Conservation (phyloP, 257 asterid species). For the Avicennia marina region DNA sequence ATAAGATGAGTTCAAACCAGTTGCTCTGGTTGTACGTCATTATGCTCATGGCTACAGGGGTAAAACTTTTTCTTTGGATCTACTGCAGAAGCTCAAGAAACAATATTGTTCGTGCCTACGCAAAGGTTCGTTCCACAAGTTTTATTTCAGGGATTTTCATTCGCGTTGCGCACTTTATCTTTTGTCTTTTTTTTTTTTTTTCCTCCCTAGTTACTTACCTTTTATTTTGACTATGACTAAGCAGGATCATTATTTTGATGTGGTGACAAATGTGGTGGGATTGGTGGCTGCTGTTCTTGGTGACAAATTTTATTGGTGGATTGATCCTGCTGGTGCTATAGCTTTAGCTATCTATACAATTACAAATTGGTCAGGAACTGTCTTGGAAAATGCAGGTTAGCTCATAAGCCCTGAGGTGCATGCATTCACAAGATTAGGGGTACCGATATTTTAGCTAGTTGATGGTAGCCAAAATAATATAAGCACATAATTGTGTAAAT, state of each 20-base stretch:
- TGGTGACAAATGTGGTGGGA: slow-evolving; percentile 81
- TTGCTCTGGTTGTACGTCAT: slow-evolving; percentile 66
- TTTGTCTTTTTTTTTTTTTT: no score
- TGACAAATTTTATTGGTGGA: slow-evolving; percentile 81
- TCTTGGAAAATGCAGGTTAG: slow-evolving; percentile 96
- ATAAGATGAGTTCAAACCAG: slow-evolving; percentile 52
- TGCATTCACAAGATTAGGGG: no score
- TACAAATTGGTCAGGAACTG: slow-evolving; percentile 78
- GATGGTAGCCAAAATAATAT: no score
- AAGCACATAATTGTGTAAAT: no score
- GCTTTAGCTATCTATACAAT: slow-evolving; percentile 82
- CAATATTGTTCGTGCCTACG: slow-evolving; percentile 89
- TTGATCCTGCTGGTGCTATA: slow-evolving; percentile 85
- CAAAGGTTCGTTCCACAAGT: slow-evolving; percentile 42
- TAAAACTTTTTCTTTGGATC: slow-evolving; percentile 81
- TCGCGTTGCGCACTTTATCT: no score
- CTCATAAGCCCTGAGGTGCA: no score
- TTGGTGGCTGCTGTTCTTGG: slow-evolving; percentile 83
- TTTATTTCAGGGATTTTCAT: no score
- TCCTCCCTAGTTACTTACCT: not conserved
- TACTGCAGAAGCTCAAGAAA: slow-evolving; percentile 86
- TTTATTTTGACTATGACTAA: no score
- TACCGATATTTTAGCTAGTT: no score
- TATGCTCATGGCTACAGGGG: slow-evolving; percentile 71
- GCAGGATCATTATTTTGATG: slow-evolving; percentile 94